phyloP scores from a whole-genome alignment of 2,329 filamentous ascomycete species.

The Fusarium temperatum region DNA sequence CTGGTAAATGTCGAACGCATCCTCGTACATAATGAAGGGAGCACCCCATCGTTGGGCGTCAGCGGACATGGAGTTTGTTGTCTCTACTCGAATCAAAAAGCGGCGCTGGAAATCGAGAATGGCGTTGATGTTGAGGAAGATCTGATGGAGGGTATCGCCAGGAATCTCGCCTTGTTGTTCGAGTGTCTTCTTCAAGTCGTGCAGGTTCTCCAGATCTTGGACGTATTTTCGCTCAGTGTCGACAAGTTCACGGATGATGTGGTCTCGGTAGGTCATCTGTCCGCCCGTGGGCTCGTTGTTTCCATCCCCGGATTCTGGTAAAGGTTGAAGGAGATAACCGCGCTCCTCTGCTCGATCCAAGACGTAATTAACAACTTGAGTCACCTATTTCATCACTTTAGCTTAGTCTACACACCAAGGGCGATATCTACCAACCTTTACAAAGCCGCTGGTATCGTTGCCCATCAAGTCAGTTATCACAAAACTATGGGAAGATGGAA shows the following conservation, averaged over 20 bases:
- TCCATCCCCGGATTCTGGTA: constrained; percentile 66
- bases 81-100: constrained; percentile 95
- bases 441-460: constrained; percentile 95
- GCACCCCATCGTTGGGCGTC: constrained; percentile 90
- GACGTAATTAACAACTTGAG: constrained; percentile 90
- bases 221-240: constrained; percentile 98
- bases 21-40: constrained; percentile 86
- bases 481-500: constrained; percentile 85
- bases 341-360: constrained; percentile 85
- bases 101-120: constrained; percentile 95
- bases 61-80: constrained; percentile 85
- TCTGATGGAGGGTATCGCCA: constrained; percentile 90
- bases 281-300: constrained; percentile 62
- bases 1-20: constrained; percentile 91
- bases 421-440: constrained; percentile 71
- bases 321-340: constrained; percentile 73
- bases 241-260: constrained; percentile 90
- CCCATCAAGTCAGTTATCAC: constrained; percentile 91
- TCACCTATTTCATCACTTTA: constrained; percentile 62
- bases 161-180: constrained; percentile 89
- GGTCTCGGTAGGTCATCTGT: constrained; percentile 79
- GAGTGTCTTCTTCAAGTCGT: constrained; percentile 88
- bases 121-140: constrained; percentile 95
- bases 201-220: constrained; percentile 92
- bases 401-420: background rate